These are phyloP conservation scores for Backusella circina DNA, from an alignment of 192 early-diverging fungal species.

Conservation along the genomic window DNA sequence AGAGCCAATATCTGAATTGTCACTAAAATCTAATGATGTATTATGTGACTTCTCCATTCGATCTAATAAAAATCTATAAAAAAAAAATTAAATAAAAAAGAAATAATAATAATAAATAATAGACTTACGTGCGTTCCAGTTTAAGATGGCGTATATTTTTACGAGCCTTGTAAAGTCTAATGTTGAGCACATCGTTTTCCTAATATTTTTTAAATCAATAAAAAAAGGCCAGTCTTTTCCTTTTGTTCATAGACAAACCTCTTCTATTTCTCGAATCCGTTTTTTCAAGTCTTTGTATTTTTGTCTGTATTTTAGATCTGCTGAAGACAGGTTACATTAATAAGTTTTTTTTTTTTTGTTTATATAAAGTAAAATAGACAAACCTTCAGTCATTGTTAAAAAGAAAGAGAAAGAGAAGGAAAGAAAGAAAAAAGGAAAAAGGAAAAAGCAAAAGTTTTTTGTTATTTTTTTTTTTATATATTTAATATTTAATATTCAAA, in stretches of 20 bases:
- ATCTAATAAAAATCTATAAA: constrained; percentile 16
- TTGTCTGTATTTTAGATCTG: constrained; percentile 21
- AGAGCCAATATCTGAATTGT: constrained; percentile 18
- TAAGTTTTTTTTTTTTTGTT: not conserved
- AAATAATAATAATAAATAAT: not conserved
- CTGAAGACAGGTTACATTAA: not conserved
- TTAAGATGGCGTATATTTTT: constrained; percentile 44
- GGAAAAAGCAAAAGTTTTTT: not conserved
- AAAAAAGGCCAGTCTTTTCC: not conserved
- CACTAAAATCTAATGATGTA: constrained; percentile 6
- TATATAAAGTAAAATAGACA: not conserved
- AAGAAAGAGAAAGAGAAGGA: not conserved
- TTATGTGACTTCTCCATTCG: constrained; percentile 17
- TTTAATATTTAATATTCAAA: no score
- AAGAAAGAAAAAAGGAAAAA: not conserved
- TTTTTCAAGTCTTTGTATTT: not conserved
- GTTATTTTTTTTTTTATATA: no score
- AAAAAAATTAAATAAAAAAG: not conserved
- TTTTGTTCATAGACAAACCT: not conserved
- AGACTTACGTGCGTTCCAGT: constrained; percentile 43
- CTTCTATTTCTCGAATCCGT: not conserved
- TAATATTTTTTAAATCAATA: constrained; percentile 1
- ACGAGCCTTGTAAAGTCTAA: constrained; percentile 46
- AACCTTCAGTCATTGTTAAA: constrained; percentile 7
- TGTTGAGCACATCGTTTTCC: constrained; percentile 49